phyloP scores from a whole-genome alignment of 768 basidiomycete genomes.

The Leccinum barrowsii region DNA sequence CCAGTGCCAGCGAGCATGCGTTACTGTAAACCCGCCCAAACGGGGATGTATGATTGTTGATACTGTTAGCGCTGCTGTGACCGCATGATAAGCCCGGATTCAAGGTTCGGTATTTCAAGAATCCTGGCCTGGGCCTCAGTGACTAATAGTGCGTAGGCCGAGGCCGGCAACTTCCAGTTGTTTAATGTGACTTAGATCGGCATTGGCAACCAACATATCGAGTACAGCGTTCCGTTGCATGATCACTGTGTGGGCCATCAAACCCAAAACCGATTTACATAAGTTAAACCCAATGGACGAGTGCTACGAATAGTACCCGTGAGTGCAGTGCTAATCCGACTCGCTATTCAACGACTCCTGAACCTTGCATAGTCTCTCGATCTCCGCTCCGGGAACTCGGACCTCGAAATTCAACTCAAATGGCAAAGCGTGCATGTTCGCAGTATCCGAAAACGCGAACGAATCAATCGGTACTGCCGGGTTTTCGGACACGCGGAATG shows the following conservation, averaged over 20 bases:
- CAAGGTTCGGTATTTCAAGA: background rate
- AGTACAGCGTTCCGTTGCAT: no score
- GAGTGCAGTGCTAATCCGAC: background rate
- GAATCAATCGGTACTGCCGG: slow-evolving; percentile 53
- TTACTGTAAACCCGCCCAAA: no score
- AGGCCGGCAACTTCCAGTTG: no score
- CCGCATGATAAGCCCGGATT: background rate
- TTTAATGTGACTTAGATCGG: background rate
- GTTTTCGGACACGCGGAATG: slow-evolving; percentile 51
- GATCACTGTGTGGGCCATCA: background rate
- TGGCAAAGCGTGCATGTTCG: slow-evolving; percentile 4
- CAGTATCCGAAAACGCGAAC: slow-evolving; percentile 46
- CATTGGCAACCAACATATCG: background rate
- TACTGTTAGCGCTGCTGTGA: no score
- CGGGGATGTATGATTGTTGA: no score
- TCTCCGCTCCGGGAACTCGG: background rate
- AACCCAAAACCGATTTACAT: background rate
- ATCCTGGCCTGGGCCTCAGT: background rate
- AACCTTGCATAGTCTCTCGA: slow-evolving; percentile 6
- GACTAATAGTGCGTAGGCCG: no score
- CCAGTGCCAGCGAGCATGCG: no score
- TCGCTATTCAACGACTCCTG: background rate
- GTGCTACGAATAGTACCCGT: background rate
- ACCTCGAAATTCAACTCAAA: slow-evolving; percentile 11
- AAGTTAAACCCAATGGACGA: background rate